Conservation (phyloP, 2,329 filamentous ascomycete genomes). For the Drechslerella dactyloides region DNA sequence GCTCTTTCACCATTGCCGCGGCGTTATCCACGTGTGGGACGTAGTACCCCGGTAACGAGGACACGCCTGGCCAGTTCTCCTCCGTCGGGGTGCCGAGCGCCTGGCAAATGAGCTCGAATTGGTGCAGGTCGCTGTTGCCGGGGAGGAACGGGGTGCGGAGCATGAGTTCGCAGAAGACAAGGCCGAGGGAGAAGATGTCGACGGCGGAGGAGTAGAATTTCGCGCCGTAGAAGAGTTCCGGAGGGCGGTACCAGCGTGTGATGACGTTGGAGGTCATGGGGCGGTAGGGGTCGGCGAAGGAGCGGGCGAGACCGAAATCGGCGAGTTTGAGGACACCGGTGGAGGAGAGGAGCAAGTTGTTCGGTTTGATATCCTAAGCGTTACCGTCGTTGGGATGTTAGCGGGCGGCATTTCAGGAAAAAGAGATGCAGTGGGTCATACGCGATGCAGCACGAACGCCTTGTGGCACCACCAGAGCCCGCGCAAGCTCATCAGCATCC, state of each 20-base stretch:
- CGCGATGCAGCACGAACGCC: slow-evolving; percentile 86
- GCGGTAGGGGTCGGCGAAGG: slow-evolving; percentile 84
- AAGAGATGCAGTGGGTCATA: slow-evolving; percentile 12
- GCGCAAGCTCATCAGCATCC: slow-evolving; percentile 96
- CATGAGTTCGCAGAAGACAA: slow-evolving; percentile 90
- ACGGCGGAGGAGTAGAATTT: slow-evolving; percentile 88
- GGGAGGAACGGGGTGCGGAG: slow-evolving; percentile 82
- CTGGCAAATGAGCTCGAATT: slow-evolving; percentile 82
- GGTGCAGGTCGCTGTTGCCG: slow-evolving; percentile 82
- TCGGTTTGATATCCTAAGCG: slow-evolving; percentile 85
- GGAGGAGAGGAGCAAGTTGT: slow-evolving; percentile 92
- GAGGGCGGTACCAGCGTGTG: slow-evolving; percentile 94
- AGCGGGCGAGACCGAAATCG: slow-evolving; percentile 92
- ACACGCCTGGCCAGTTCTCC: slow-evolving; percentile 93
- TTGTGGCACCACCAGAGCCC: slow-evolving; percentile 97
- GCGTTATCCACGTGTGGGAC: slow-evolving; percentile 66
- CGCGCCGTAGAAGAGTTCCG: slow-evolving; percentile 89
- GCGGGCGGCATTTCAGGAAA: background rate
- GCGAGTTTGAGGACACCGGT: slow-evolving; percentile 94
- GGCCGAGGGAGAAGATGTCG: slow-evolving; percentile 91
- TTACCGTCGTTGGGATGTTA: background rate
- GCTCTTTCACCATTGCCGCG: slow-evolving; percentile 62
- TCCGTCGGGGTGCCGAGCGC: slow-evolving; percentile 89
- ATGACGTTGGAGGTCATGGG: slow-evolving; percentile 95
- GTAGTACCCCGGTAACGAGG: slow-evolving; percentile 79